Conservation (phyloP, 2,329 filamentous ascomycete species). For the Phialophora verrucosa region DNA sequence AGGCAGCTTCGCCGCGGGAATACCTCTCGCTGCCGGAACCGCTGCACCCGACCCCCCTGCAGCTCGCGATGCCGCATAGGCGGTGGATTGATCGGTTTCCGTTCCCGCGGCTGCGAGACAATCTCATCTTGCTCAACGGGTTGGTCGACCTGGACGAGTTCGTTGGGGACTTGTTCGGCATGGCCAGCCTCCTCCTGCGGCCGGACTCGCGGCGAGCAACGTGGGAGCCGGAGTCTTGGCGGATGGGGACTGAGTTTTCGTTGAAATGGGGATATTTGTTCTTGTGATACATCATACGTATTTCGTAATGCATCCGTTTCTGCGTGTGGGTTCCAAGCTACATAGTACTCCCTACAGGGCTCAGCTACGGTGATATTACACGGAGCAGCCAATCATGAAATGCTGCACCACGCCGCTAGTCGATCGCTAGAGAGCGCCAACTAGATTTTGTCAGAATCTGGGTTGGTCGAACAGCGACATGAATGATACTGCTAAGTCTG, state of each 20-base stretch:
- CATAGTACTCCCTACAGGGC: too few species aligned
- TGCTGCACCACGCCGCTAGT: background rate
- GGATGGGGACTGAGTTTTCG: constrained; percentile 44
- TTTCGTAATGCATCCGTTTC: background rate
- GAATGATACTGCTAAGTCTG: background rate
- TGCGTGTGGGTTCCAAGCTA: background rate
- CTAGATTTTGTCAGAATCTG: constrained; percentile 17
- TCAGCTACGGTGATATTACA: too few species aligned
- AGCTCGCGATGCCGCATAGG: constrained; percentile 45
- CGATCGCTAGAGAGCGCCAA: background rate
- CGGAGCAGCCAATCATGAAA: background rate
- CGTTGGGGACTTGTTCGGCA: constrained; percentile 44
- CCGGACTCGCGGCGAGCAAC: constrained; percentile 33
- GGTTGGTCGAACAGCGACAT: background rate
- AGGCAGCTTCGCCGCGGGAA: constrained; percentile 39
- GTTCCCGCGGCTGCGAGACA: constrained; percentile 50
- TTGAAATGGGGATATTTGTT: constrained; percentile 49
- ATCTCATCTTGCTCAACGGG: constrained; percentile 43
- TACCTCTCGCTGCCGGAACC: constrained; percentile 35
- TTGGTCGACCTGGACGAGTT: constrained; percentile 48
- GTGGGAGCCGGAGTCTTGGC: constrained; percentile 47
- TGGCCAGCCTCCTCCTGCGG: constrained; percentile 45
- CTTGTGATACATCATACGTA: constrained; percentile 24
- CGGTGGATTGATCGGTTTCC: constrained; percentile 52
- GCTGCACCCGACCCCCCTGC: constrained; percentile 46